Conservation (phyloP, 176 grass and related monocot species). For the sorghum (Sorghum bicolor) region DNA sequence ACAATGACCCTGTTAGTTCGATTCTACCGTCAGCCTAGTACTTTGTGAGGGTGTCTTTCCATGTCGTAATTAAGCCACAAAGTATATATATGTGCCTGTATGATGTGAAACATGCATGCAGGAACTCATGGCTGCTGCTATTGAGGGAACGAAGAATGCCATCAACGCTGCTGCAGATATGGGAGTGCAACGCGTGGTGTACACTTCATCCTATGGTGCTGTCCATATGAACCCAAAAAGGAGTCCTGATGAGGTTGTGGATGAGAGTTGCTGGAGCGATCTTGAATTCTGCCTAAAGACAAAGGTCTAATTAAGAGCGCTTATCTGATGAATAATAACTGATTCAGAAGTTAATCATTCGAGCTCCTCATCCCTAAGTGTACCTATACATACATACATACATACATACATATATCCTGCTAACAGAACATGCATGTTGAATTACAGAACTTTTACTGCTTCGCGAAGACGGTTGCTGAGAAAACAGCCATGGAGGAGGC, state of each 20-base stretch:
- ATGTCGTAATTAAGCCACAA: no score
- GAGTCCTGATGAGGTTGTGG: constrained; percentile 15
- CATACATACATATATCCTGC: no score
- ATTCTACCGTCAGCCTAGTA: not conserved
- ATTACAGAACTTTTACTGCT: constrained; percentile 23
- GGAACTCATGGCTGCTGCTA: not conserved
- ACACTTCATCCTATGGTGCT: constrained; percentile 25
- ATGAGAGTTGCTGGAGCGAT: constrained; percentile 39
- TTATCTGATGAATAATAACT: not conserved
- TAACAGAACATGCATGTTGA: not conserved
- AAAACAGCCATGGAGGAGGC: constrained; percentile 5
- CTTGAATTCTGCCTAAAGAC: constrained; percentile 1
- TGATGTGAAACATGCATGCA: not conserved
- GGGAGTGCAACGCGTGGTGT: constrained; percentile 15
- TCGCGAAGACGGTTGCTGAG: not conserved
- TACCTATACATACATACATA: no score
- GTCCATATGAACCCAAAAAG: constrained; percentile 24
- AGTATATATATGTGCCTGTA: no score
- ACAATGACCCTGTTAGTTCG: not conserved
- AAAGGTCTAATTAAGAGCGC: not conserved
- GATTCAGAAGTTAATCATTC: not conserved
- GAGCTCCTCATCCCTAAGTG: no score
- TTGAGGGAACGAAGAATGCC: constrained; percentile 2
- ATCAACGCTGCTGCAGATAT: constrained; percentile 13
- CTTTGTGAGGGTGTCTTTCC: no score